These are phyloP conservation scores for Papiliotrema fonsecae DNA, from an alignment of 1,284 basidiomycete species.

Conservation along the genomic window DNA sequence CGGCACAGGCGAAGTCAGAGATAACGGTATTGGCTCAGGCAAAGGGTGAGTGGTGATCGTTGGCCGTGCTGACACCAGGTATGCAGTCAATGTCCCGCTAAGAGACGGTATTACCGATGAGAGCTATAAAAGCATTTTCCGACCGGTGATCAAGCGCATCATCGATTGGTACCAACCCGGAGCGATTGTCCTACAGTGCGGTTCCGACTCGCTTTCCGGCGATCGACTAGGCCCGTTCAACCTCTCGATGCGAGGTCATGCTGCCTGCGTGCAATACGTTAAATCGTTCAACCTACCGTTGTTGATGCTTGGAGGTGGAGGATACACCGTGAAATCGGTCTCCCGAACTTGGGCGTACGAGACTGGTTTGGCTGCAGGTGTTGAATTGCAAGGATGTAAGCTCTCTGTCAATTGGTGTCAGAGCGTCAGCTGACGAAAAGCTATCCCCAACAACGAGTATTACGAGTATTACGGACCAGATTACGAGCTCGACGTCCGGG, in stretches of 20 bases:
- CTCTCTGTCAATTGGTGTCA: background rate
- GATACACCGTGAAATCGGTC: constrained; percentile 98
- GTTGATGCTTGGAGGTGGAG: constrained; percentile 90
- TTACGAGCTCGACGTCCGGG: constrained; percentile 92
- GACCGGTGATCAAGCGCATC: constrained; percentile 89
- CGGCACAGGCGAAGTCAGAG: constrained; percentile 92
- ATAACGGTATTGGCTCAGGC: constrained; percentile 87
- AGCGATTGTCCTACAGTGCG: constrained; percentile 95
- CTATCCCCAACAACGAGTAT: constrained; percentile 95
- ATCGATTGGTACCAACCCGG: constrained; percentile 96
- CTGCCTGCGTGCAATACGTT: constrained; percentile 94
- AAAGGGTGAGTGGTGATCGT: constrained; percentile 54
- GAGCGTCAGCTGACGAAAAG: constrained; percentile 47
- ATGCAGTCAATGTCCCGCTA: constrained; percentile 90
- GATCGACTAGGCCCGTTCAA: constrained; percentile 97
- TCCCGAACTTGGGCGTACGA: constrained; percentile 97
- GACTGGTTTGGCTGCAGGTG: constrained; percentile 92
- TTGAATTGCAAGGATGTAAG: constrained; percentile 66
- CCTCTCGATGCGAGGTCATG: constrained; percentile 96
- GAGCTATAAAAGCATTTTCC: constrained; percentile 90
- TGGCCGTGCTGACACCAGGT: constrained; percentile 44
- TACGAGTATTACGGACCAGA: constrained; percentile 99
- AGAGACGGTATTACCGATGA: constrained; percentile 96
- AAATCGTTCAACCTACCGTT: constrained; percentile 94
- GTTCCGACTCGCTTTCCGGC: constrained; percentile 95